These are phyloP conservation scores for Claviceps monticola DNA, from an alignment of 2,329 filamentous ascomycete species.

Conservation along the genomic window DNA sequence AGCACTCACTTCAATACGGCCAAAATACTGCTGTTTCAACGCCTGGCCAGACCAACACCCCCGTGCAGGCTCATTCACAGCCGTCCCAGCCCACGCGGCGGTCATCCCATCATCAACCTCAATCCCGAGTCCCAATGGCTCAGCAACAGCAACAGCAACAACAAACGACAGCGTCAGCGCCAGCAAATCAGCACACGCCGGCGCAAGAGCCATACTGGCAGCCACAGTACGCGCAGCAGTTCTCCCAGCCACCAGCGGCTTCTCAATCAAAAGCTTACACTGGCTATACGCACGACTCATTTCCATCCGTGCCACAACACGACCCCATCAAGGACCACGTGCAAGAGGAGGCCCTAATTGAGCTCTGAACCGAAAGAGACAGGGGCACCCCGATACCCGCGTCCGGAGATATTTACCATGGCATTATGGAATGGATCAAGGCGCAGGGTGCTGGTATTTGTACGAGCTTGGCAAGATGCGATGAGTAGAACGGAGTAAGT, in stretches of 20 bases:
- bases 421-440: not conserved
- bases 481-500: too few species aligned
- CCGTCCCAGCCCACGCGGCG: conserved; percentile 9
- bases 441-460: not conserved
- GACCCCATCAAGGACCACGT: conserved; percentile 30
- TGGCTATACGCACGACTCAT: conserved; percentile 44
- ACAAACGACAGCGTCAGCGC: conserved; percentile 8
- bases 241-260: conserved; percentile 17
- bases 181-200: conserved; percentile 14
- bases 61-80: conserved; percentile 15
- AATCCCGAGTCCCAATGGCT: conserved; percentile 16
- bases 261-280: conserved; percentile 31
- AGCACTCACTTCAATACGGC: conserved; percentile 31
- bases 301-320: conserved; percentile 45
- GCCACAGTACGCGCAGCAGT: conserved; percentile 17
- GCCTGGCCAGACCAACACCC: conserved; percentile 20
- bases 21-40: conserved; percentile 28
- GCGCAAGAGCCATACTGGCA: conserved; percentile 21
- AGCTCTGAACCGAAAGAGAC: conserved; percentile 36
- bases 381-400: not conserved
- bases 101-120: conserved; percentile 14
- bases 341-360: conserved; percentile 68
- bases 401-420: not conserved
- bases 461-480: too few species aligned
- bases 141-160: conserved; percentile 7